A percentile compares a stretch with the other conserved stretches of the same genome.
These are phyloP conservation scores for Leishmania martiniquensis DNA, from an alignment of 208 protist species.

Conservation along the genomic window DNA sequence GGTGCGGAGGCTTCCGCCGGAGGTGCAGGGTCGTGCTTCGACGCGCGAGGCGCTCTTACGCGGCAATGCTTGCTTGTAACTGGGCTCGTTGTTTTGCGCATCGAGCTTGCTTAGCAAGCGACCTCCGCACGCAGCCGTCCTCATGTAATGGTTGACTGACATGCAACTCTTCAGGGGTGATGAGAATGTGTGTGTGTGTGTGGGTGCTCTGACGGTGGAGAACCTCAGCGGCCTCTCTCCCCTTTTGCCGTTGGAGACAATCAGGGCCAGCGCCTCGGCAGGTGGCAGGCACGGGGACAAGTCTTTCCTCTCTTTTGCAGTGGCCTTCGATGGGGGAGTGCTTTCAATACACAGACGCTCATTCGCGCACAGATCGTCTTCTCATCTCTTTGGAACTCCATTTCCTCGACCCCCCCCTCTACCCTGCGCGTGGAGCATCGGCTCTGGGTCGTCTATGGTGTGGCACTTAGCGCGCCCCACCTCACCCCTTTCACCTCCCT, in stretches of 20 bases:
- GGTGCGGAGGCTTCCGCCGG: conserved; percentile 3
- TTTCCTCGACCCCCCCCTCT: no score
- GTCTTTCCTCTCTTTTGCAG: neutral
- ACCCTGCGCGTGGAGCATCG: no score
- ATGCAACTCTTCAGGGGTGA: neutral
- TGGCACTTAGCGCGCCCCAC: no score
- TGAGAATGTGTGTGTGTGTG: conserved; percentile 6
- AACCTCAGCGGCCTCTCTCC: conserved; percentile 23
- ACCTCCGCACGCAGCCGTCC: neutral
- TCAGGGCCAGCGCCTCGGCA: neutral
- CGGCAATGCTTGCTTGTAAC: conserved; percentile 11
- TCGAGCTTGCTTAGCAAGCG: conserved; percentile 26
- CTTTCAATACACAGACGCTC: no score
- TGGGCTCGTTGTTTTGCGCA: conserved; percentile 17
- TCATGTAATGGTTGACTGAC: neutral
- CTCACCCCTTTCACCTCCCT: no score
- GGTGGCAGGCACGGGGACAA: neutral
- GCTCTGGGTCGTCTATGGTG: no score
- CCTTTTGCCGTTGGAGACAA: conserved; percentile 13
- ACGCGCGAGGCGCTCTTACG: conserved; percentile 2
- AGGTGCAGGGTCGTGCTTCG: neutral
- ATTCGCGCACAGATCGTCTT: no score
- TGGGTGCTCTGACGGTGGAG: conserved; percentile 22
- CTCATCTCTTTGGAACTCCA: no score
- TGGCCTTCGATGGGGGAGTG: no score